Evolutionary conservation across 805 yeast species (phyloP).

Genomic region (Candida ipomoeae): DNA sequence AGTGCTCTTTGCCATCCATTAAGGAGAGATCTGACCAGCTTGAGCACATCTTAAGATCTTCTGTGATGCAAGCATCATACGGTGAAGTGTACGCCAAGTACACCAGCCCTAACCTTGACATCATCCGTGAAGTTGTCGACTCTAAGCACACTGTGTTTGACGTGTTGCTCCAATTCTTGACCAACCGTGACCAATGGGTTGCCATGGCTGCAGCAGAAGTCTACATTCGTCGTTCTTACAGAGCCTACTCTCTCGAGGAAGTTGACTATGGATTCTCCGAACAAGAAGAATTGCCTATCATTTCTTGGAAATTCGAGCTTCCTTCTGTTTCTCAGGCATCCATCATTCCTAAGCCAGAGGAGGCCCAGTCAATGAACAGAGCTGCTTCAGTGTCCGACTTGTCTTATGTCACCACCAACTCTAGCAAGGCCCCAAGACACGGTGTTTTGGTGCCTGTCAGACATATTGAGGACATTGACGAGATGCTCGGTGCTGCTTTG

Average conservation of each 20-base stretch:
- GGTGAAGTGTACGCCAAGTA: constrained; percentile 79
- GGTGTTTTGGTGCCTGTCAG: constrained; percentile 80
- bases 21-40: constrained; percentile 95
- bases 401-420: constrained; percentile 73
- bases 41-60: constrained; percentile 88
- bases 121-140: constrained; percentile 88
- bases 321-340: constrained; percentile 74
- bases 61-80: constrained; percentile 84
- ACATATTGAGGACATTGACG: constrained; percentile 89
- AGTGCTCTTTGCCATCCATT: constrained; percentile 94
- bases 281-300: constrained; percentile 53
- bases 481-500: constrained; percentile 69
- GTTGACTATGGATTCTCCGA: constrained; percentile 56
- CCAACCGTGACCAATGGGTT: constrained; percentile 78
- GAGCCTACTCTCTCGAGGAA: constrained; percentile 87
- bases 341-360: constrained; percentile 47
- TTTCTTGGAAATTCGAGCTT: constrained; percentile 85
- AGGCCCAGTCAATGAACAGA: constrained; percentile 51
- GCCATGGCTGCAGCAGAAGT: constrained; percentile 96
- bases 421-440: constrained; percentile 69
- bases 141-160: constrained; percentile 95
- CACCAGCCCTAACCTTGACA: constrained; percentile 73
- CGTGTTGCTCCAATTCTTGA: constrained; percentile 87
- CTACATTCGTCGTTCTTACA: constrained; percentile 92
- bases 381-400: constrained; percentile 92